These are phyloP conservation scores for Cercospora beticola DNA, from an alignment of 2,329 filamentous ascomycete species.

Conservation along the genomic window DNA sequence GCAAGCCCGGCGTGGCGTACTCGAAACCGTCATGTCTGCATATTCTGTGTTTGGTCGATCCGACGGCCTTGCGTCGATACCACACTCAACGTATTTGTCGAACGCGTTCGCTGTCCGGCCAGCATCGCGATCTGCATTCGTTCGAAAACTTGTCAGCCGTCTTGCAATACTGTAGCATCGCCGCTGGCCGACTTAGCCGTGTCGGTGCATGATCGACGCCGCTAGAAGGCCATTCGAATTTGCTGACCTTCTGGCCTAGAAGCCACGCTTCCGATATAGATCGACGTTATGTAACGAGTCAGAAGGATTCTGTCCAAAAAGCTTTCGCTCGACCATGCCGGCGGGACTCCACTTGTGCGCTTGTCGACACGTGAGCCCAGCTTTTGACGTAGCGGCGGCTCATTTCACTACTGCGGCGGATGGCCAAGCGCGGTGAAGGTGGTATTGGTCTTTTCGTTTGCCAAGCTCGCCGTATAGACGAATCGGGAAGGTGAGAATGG, in stretches of 20 bases:
- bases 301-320: background rate
- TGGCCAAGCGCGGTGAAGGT: background rate
- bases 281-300: conserved; percentile 16
- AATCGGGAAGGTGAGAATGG: conserved; percentile 7
- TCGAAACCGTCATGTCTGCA: conserved; percentile 18
- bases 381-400: background rate
- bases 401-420: background rate
- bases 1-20: conserved; percentile 14
- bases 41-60: conserved; percentile 12
- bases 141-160: background rate
- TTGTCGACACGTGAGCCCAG: background rate
- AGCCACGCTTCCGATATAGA: conserved; percentile 18
- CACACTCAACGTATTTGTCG: conserved; percentile 12
- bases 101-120: background rate
- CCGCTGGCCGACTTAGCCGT: conserved; percentile 22
- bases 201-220: conserved; percentile 22
- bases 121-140: conserved; percentile 6
- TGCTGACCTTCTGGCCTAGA: conserved; percentile 18
- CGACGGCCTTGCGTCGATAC: conserved; percentile 10
- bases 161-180: conserved; percentile 2
- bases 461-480: conserved; percentile 3
- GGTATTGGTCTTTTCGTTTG: background rate
- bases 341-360: background rate
- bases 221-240: conserved; percentile 25
- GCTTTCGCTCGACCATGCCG: background rate